Evolutionary conservation across 306 rosid genomes (phyloP), one percentile per base, ranked within the genome.

Genomic region (Heteromeles arbutifolia): DNA sequence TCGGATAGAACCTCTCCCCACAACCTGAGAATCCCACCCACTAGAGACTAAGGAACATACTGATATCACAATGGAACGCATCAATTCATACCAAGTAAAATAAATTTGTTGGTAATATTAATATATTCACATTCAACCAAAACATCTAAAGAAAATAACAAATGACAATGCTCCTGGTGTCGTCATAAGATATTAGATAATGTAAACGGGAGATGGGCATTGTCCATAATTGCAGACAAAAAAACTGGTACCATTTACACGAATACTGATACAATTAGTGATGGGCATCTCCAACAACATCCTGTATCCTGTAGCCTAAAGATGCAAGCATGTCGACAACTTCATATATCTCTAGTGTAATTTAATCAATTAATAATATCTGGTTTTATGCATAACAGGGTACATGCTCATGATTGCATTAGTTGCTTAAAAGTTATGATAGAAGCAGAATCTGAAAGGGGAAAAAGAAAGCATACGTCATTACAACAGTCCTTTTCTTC

Each of bases 401-500:
- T 2, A 34, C 45, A 34, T 34, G 69, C 48, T 8, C 11, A 19
- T 65, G n/a, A 34, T 19, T 17, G 14, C 45, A 0, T 32, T 45
- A 34, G 45, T 19, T 65, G 25, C 15, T 11, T 32, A 32, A 21
- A 11, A 58, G 29, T 28, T 4, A 56, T 1, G 8, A 34, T 15
- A 39, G 77, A 59, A 73, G 7, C 6, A 1, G 41, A 19, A 28
- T 18, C 53, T 18, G 21, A 67, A 58, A 11, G 13, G 45, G 31
- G 19, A 14, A 43, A 76, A 79, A 80, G 50, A 43, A 32, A 67
- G 84, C 93, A 62, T 89, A 95, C 99, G 88, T 81, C 91, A 92
- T 85, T 17, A 92, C 88, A 71, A 92, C 92, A 29, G 96, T 92
- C 82, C 97, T 88, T 84, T 87, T 92, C 83, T 78, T 84, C 83